A percentile compares a stretch with the other conserved stretches of the same genome.
Conservation (phyloP, 805 yeast genomes). For the Schizosaccharomyces cryophilus region DNA sequence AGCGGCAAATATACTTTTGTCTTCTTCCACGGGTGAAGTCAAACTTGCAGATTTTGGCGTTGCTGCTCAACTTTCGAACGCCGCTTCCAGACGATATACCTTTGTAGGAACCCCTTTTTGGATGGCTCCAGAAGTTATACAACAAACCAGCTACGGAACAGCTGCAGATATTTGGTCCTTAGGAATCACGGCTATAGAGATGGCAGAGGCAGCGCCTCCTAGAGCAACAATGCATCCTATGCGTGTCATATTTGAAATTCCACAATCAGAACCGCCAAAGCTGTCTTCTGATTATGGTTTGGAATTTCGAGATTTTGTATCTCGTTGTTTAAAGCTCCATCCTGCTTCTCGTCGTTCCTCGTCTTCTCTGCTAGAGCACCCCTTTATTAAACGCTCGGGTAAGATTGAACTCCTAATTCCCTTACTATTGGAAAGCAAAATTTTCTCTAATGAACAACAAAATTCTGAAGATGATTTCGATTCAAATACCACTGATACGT, state of each 20-base stretch:
- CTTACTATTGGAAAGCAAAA: not conserved
- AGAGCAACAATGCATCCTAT: slow-evolving; percentile 28
- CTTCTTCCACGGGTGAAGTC: slow-evolving; percentile 37
- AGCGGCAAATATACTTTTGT: slow-evolving; percentile 60
- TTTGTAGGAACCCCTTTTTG: slow-evolving; percentile 41
- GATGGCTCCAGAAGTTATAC: slow-evolving; percentile 98
- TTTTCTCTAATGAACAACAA: not conserved
- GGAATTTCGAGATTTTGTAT: slow-evolving; percentile 47
- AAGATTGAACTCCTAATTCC: slow-evolving; percentile 5
- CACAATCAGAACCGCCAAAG: slow-evolving; percentile 24
- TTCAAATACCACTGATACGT: not conserved
- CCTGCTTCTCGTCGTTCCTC: slow-evolving; percentile 48
- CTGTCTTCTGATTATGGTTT: slow-evolving; percentile 17
- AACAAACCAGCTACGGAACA: slow-evolving; percentile 54
- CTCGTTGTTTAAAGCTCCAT: slow-evolving; percentile 42
- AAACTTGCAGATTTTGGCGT: slow-evolving; percentile 93
- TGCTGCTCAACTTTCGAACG: slow-evolving; percentile 50
- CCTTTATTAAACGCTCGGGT: slow-evolving; percentile 26
- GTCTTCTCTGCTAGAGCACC: slow-evolving; percentile 32
- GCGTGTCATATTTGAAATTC: slow-evolving; percentile 29
- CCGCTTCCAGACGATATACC: slow-evolving; percentile 24
- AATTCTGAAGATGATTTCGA: not conserved
- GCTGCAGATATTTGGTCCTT: slow-evolving; percentile 61
- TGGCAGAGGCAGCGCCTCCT: slow-evolving; percentile 54
- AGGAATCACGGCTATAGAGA: slow-evolving; percentile 55